Evolutionary conservation across 139 green algal species (phyloP).

Genomic region (Zygnema circumcarinatum): DNA sequence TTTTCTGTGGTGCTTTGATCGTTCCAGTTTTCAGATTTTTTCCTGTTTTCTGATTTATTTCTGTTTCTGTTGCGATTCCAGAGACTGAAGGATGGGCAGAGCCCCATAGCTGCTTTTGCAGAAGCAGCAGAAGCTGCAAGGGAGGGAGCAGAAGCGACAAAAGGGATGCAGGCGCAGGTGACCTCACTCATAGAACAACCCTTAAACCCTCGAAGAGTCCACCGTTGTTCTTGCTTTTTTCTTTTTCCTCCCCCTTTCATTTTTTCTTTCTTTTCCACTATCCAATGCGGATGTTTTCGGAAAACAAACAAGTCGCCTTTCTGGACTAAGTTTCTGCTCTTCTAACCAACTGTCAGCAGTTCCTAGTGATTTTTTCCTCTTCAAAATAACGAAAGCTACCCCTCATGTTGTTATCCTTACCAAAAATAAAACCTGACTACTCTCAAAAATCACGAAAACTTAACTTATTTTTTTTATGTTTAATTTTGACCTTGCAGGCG

Average conservation of each 20-base stretch:
- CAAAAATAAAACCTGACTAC: not conserved
- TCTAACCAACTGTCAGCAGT: not conserved
- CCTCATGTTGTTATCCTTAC: not conserved
- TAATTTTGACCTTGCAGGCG: not conserved
- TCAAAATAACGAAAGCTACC: not conserved
- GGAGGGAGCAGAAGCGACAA: constrained; percentile 30
- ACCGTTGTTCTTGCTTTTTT: constrained; percentile 20
- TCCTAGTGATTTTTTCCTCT: not conserved
- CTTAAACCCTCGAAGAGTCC: not conserved
- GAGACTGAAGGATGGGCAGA: constrained; percentile 5
- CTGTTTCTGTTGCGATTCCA: not conserved
- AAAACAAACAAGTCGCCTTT: not conserved
- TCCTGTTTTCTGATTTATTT: not conserved
- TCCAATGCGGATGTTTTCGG: not conserved
- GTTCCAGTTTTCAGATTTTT: not conserved
- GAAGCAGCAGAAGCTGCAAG: constrained; percentile 32
- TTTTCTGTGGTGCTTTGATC: constrained; percentile 3
- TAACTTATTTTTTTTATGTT: not conserved
- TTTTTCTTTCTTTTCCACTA: constrained; percentile 1
- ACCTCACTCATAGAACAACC: not conserved
- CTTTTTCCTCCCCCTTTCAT: not conserved
- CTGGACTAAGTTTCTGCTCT: not conserved
- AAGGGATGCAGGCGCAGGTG: constrained; percentile 32
- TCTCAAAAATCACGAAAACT: not conserved
- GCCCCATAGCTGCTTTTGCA: not conserved